Evolutionary conservation across 208 protist genomes (phyloP).

Genomic region (Leishmania lainsoni): DNA sequence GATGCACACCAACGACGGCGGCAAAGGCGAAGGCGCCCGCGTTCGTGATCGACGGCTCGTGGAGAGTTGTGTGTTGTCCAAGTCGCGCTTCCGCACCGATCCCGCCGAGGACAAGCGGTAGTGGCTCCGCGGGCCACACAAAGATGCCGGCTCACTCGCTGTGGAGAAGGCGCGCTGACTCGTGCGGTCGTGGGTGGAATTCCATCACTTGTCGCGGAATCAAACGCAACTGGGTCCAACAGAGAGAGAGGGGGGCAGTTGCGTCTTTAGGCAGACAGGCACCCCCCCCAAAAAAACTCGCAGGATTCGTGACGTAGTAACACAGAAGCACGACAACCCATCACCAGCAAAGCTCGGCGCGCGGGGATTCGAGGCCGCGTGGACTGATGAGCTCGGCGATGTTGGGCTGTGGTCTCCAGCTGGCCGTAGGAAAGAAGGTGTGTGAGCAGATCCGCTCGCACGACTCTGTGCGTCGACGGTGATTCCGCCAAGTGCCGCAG

Average conservation of each 20-base stretch:
- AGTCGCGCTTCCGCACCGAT: no score
- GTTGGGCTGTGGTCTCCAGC: neutral
- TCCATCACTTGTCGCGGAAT: no score
- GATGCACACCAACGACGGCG: no score
- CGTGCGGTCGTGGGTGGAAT: neutral
- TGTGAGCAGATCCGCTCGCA: neutral
- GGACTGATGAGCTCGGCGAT: neutral
- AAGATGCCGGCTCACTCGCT: neutral
- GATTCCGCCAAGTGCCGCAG: no score
- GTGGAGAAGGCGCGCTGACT: neutral
- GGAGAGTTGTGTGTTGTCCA: no score
- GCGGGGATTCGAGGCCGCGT: conserved; percentile 26
- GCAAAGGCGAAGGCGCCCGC: no score
- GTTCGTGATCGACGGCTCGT: no score
- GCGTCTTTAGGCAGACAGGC: neutral
- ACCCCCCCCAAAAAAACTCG: conserved; percentile 18
- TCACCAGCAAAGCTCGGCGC: conserved; percentile 40
- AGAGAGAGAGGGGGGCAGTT: neutral
- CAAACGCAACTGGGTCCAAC: no score
- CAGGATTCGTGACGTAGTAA: conserved; percentile 29
- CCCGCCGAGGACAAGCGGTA: neutral
- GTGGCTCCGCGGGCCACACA: neutral
- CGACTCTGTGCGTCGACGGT: neutral
- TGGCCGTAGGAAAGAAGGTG: neutral
- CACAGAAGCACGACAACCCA: conserved; percentile 46